A percentile compares a stretch with the other conserved stretches of the same genome.
phyloP scores from a whole-genome alignment of 164 flowering plant species.

The Brasenia schreberi region DNA sequence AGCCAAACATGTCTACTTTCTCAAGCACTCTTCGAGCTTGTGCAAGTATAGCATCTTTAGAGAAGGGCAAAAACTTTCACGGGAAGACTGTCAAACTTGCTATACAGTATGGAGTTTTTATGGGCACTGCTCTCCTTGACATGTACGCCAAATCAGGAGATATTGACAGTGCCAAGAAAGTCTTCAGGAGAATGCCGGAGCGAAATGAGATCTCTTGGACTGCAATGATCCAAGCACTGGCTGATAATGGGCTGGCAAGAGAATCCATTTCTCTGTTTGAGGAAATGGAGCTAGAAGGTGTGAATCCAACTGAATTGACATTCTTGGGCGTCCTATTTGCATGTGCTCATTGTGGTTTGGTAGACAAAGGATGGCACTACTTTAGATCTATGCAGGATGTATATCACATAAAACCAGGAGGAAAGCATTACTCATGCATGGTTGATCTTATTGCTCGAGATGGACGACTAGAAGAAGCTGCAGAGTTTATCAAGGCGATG shows the following conservation, averaged over 20 bases:
- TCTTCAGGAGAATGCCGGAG: slow-evolving; percentile 33
- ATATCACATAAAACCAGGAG: slow-evolving; percentile 35
- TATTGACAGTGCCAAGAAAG: slow-evolving; percentile 24
- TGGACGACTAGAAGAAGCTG: slow-evolving; percentile 44
- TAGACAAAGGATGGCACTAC: slow-evolving; percentile 35
- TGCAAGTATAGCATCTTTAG: slow-evolving; percentile 39
- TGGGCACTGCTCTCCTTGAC: slow-evolving; percentile 53
- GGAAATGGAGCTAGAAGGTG: slow-evolving; percentile 25
- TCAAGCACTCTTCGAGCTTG: slow-evolving; percentile 44
- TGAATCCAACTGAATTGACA: slow-evolving; percentile 33
- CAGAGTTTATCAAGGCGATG: slow-evolving; percentile 33
- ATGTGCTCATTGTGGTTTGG: slow-evolving; percentile 57
- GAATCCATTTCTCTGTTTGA: slow-evolving; percentile 34
- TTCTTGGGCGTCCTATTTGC: slow-evolving; percentile 43
- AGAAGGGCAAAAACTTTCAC: slow-evolving; percentile 37
- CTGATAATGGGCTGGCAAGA: slow-evolving; percentile 41
- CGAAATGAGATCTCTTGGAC: slow-evolving; percentile 48
- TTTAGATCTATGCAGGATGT: slow-evolving; percentile 38
- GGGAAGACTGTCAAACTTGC: slow-evolving; percentile 41
- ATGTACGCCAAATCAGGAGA: slow-evolving; percentile 68
- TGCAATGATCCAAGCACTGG: slow-evolving; percentile 59
- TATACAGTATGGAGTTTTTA: slow-evolving; percentile 25
- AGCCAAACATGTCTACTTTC: slow-evolving; percentile 34
- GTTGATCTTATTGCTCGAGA: slow-evolving; percentile 54
- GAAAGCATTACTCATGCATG: slow-evolving; percentile 39